Conservation (phyloP, 768 basidiomycete species). For the Pleurotus ostreatus region DNA sequence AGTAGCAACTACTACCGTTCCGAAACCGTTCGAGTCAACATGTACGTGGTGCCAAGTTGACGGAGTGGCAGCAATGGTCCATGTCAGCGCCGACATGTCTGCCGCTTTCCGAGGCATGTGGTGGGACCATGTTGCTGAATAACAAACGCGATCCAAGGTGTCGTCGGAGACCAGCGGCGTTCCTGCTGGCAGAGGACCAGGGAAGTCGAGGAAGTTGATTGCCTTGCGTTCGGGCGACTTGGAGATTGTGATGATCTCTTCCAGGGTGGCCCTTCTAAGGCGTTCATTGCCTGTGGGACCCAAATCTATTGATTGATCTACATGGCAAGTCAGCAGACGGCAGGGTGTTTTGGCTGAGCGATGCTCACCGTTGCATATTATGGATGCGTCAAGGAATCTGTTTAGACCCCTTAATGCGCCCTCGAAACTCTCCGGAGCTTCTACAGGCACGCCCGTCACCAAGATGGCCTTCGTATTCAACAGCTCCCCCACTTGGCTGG, state of each 20-base stretch:
- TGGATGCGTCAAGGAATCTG: not conserved
- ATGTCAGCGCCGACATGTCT: not conserved
- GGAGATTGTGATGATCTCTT: not conserved
- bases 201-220: conserved; percentile 1
- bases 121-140: not conserved
- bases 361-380: not conserved
- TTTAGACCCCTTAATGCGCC: not conserved
- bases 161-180: not conserved
- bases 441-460: not conserved
- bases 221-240: not conserved
- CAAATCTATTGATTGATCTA: conserved; percentile 4
- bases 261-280: not conserved
- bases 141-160: not conserved
- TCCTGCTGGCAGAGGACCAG: not conserved
- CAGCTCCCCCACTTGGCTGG: no score
- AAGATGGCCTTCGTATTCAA: not conserved
- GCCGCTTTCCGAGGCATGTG: not conserved
- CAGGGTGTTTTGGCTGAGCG: not conserved
- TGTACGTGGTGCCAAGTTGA: conserved; percentile 1
- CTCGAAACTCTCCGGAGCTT: not conserved
- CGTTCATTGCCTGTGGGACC: not conserved
- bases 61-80: not conserved
- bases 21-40: not conserved
- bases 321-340: not conserved
- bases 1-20: not conserved